phyloP scores from a whole-genome alignment of 2,329 filamentous ascomycete genomes.

The Xylariaceae sp. region DNA sequence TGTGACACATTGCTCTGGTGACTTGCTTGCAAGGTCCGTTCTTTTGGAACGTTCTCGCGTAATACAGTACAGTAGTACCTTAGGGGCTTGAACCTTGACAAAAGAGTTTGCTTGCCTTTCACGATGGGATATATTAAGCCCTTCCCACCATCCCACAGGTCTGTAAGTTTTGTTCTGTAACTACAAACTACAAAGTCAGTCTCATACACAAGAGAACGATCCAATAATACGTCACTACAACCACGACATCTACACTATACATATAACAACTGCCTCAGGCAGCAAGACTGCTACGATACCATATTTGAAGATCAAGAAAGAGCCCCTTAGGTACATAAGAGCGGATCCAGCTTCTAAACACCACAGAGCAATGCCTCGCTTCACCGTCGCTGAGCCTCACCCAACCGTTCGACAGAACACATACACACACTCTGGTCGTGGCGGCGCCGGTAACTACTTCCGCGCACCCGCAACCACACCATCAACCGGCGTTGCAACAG shows the following conservation, averaged over 20 bases:
- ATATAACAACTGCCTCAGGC: not conserved
- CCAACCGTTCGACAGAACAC: conserved; percentile 45
- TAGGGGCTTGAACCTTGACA: conserved; percentile 24
- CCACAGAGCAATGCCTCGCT: conserved; percentile 37
- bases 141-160: conserved; percentile 8
- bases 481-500: conserved; percentile 44
- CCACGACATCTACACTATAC: not conserved
- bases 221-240: not conserved
- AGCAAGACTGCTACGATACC: not conserved
- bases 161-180: not conserved
- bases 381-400: conserved; percentile 49
- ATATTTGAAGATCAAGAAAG: not conserved
- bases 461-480: conserved; percentile 43
- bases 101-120: conserved; percentile 25
- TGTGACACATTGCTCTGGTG: conserved; percentile 19
- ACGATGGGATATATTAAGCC: conserved; percentile 26
- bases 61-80: conserved; percentile 9
- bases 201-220: not conserved
- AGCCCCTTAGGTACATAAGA: conserved; percentile 11
- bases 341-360: conserved; percentile 2
- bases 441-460: conserved; percentile 56
- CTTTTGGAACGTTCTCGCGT: conserved; percentile 21
- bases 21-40: not conserved
- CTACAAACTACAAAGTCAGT: not conserved
- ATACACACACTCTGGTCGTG: conserved; percentile 53